Conservation (phyloP, 2,329 filamentous ascomycete species). For the Apiospora koreana region DNA sequence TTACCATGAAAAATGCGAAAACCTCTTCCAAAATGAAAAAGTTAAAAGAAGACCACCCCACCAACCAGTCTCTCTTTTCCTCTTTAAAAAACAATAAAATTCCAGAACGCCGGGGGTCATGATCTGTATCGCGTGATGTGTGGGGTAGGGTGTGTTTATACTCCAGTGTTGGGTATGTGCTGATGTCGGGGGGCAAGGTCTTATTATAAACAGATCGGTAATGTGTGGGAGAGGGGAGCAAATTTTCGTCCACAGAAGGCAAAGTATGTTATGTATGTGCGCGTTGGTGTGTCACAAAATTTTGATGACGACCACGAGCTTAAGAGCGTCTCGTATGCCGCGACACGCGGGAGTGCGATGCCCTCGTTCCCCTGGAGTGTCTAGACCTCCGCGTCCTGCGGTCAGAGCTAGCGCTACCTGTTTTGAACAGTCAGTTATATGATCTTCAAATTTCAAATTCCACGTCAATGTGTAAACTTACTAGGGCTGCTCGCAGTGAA, state of each 20-base stretch:
- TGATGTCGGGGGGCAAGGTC: background rate
- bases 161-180: background rate
- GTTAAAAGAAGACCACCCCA: background rate
- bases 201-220: slow-evolving; percentile 2
- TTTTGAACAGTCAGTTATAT: slow-evolving; percentile 22
- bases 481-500: slow-evolving; percentile 54
- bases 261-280: background rate
- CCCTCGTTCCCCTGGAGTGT: slow-evolving; percentile 27
- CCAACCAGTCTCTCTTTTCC: background rate
- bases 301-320: background rate
- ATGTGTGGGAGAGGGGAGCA: background rate
- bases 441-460: background rate
- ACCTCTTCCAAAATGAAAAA: background rate
- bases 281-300: background rate
- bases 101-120: slow-evolving; percentile 5
- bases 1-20: background rate
- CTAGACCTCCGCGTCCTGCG: slow-evolving; percentile 41
- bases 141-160: background rate
- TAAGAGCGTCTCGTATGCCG: slow-evolving; percentile 17
- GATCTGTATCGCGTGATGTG: slow-evolving; percentile 3
- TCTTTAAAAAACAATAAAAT: background rate
- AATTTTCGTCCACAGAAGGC: background rate
- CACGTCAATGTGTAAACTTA: slow-evolving; percentile 41
- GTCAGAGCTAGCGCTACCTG: slow-evolving; percentile 50
- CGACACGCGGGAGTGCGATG: slow-evolving; percentile 27